Base-by-base conservation (phyloP, 2,329 filamentous ascomycete genomes). In the Colletotrichum phormii region DNA sequence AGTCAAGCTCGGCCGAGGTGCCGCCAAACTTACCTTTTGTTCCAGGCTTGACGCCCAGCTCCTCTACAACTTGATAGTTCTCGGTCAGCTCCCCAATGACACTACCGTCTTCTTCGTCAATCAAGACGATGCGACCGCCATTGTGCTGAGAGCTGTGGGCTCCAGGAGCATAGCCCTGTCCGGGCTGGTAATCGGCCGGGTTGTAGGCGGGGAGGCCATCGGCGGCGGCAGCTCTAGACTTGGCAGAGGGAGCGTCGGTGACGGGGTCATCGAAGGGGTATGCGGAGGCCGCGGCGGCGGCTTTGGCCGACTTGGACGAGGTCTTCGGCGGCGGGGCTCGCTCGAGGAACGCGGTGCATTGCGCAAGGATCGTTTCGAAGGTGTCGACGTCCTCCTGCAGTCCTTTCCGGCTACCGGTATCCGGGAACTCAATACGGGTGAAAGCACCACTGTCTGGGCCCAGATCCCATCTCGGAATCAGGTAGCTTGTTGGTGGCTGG, bases 331-430 rank as follows among this genome's bases (percentile, higher is more conserved):
- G 91, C 53, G 92, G 87, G 11, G 94, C 92, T 57, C 95, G 91
- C 82, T 98, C 96, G 5, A 98, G 89, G 81, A 99, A 98, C 2
- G 96, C 94, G 2, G 96, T 98, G 83, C 96, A 98, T 84, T 98
- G 95, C n/a, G 96, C 96, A 63, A 98, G 88, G 75, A 98, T 98
- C 3, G 96, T 98, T 86, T 98, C 96, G 79, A 98, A 98, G 0
- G 96, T 98, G 80, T 98, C 95, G 54, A 97, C 88, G 81, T 98
- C 96, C 81, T 98, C 95, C 81, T 98, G 95, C 1, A 94, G 89
- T 31, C 94, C 92, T 42, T 89, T 87, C 42, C 94, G 91, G 73
- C 87, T 91, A 24, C 94, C 94, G 29, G 93, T 85, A 3, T 88
- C 81, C 0, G 95, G 95, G 77, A 99, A 98, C 80, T 98, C 93